phyloP scores from a whole-genome alignment of 78 protist genomes.

The Isochrysis galbana region DNA sequence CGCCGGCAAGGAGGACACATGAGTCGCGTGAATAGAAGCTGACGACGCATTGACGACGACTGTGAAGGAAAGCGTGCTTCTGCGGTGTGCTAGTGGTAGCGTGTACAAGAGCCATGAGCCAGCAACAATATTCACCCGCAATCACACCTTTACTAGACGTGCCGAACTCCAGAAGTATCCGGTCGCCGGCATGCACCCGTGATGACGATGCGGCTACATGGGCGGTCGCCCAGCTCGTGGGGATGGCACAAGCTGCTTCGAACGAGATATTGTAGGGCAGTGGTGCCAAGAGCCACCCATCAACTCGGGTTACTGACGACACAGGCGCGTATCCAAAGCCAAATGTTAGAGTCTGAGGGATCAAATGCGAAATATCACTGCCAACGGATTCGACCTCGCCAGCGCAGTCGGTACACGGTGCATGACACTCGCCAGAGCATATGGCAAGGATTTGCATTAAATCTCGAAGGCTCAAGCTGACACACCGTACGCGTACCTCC shows the following conservation, averaged over 20 bases:
- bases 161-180: background rate
- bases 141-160: conserved; percentile 30
- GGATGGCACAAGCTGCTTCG: background rate
- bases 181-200: background rate
- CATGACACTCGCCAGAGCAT: background rate
- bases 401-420: background rate
- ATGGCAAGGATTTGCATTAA: background rate
- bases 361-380: background rate
- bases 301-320: background rate
- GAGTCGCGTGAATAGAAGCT: background rate
- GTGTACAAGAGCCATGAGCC: background rate
- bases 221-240: background rate
- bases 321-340: background rate
- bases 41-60: background rate
- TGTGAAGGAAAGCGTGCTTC: background rate
- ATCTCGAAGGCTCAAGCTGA: background rate
- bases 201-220: background rate
- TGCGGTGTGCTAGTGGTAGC: background rate
- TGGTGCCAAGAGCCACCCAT: background rate
- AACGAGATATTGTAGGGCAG: background rate
- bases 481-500: background rate
- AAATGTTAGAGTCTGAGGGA: too few species aligned
- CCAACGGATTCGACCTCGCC: background rate
- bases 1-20: background rate
- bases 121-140: background rate